Percentiles rank a stretch among this genome's conserved stretches.
Evolutionary conservation across 2,329 filamentous ascomycete species (phyloP).

Genomic region (Penicillium sp.): DNA sequence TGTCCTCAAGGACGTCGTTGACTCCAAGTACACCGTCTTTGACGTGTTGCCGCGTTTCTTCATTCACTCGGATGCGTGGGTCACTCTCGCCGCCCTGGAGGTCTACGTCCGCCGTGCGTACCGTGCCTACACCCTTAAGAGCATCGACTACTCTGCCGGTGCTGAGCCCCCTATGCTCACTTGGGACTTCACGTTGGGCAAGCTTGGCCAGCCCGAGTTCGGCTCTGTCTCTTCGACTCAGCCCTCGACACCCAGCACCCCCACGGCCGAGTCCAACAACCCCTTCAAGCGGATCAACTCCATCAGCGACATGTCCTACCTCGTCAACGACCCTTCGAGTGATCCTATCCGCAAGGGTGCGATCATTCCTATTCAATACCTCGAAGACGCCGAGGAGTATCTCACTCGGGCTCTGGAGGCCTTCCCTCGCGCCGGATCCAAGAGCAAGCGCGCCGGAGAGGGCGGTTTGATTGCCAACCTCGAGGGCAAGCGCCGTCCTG

Average conservation of each 20-base stretch:
- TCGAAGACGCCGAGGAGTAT: constrained; percentile 89
- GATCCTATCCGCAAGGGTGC: constrained; percentile 88
- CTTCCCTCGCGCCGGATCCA: constrained; percentile 57
- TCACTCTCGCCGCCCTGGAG: constrained; percentile 85
- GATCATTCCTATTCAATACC: constrained; percentile 84
- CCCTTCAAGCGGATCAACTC: constrained; percentile 81
- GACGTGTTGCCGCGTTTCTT: constrained; percentile 96
- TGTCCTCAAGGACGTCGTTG: constrained; percentile 93
- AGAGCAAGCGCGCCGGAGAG: constrained; percentile 52
- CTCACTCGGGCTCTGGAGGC: constrained; percentile 77
- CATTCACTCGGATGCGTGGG: constrained; percentile 87
- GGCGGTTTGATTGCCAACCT: constrained; percentile 65
- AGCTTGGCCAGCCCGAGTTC: constrained; percentile 86
- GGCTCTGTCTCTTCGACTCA: constrained; percentile 69
- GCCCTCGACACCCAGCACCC: constrained; percentile 77
- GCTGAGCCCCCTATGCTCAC: constrained; percentile 66
- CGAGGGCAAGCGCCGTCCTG: constrained; percentile 62
- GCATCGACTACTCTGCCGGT: constrained; percentile 78
- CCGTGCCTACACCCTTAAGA: constrained; percentile 87
- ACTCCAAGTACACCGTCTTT: constrained; percentile 97
- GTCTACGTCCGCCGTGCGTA: constrained; percentile 96
- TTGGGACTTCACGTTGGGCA: constrained; percentile 94
- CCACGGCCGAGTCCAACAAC: constrained; percentile 54
- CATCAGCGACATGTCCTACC: constrained; percentile 93
- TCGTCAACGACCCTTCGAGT: constrained; percentile 60